Evolutionary conservation across 208 protist species (phyloP).

Genomic region (Crithidia thermophila): DNA sequence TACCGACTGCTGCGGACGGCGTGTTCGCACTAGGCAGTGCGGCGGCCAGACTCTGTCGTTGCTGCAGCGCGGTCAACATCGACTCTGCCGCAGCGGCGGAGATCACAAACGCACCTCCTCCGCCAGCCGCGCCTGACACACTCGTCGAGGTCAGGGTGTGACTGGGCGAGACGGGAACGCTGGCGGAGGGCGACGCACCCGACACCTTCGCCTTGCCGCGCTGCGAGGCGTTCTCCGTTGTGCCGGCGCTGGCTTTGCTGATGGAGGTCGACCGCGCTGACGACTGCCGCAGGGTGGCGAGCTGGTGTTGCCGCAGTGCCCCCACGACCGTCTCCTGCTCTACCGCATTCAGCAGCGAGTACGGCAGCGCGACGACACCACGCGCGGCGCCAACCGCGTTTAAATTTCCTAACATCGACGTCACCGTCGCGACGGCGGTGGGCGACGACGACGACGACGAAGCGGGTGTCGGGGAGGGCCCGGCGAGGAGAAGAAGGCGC

Average conservation of each 20-base stretch:
- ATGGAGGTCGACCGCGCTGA: background rate
- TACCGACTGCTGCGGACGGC: slow-evolving; percentile 9
- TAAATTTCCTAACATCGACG: no score
- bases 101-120: background rate
- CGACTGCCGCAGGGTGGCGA: background rate
- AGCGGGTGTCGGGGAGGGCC: background rate
- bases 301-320: slow-evolving; percentile 2
- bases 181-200: background rate
- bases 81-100: slow-evolving; percentile 9
- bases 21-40: no score
- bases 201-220: no score
- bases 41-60: no score
- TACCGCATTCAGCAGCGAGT: slow-evolving; percentile 34
- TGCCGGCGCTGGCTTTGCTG: slow-evolving; percentile 1
- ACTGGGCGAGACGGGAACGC: slow-evolving; percentile 1
- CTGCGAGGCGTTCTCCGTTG: no score
- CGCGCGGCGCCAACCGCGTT: no score
- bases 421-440: background rate
- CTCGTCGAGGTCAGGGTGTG: background rate
- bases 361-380: slow-evolving; percentile 7
- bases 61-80: slow-evolving; percentile 17
- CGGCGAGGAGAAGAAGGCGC: slow-evolving; percentile 54
- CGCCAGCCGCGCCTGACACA: background rate
- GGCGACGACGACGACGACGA: background rate
- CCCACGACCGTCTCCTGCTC: slow-evolving; percentile 38